Percentiles rank a stretch among this genome's conserved stretches.
phyloP scores from a whole-genome alignment of 148 eudicot genomes.

The Rhododendron molle region DNA sequence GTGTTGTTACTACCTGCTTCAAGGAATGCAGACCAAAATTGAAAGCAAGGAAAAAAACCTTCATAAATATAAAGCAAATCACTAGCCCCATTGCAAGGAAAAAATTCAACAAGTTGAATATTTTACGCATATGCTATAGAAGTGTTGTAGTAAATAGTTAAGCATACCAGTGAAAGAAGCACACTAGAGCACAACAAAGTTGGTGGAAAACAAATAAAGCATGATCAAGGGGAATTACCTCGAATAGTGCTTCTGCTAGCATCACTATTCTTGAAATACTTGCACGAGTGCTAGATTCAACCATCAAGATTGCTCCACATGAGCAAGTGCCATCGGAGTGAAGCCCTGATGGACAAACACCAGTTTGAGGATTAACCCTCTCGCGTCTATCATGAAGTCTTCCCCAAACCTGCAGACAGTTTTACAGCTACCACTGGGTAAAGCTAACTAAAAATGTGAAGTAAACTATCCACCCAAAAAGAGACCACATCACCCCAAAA shows the following conservation, averaged over 20 bases:
- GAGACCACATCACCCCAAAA: not conserved
- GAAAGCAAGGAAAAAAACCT: not conserved
- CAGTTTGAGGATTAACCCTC: conserved; percentile 16
- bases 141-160: not conserved
- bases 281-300: conserved; percentile 34
- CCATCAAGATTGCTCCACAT: conserved; percentile 30
- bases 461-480: not conserved
- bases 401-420: conserved; percentile 30
- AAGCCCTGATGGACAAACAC: conserved; percentile 37
- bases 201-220: not conserved
- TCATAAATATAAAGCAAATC: not conserved
- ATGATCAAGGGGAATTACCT: conserved; percentile 28
- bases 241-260: conserved; percentile 51
- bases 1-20: not conserved
- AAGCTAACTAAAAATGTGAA: not conserved
- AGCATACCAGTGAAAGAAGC: not conserved
- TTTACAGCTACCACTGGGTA: not conserved
- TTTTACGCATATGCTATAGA: not conserved
- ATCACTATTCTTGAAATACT: conserved; percentile 47
- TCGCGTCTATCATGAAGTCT: conserved; percentile 25
- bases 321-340: conserved; percentile 39
- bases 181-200: not conserved
- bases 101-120: not conserved
- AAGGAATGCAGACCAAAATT: not conserved
- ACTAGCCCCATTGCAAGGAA: not conserved